phyloP scores from a whole-genome alignment of 257 asterid genomes.

The Primulina eburnea region DNA sequence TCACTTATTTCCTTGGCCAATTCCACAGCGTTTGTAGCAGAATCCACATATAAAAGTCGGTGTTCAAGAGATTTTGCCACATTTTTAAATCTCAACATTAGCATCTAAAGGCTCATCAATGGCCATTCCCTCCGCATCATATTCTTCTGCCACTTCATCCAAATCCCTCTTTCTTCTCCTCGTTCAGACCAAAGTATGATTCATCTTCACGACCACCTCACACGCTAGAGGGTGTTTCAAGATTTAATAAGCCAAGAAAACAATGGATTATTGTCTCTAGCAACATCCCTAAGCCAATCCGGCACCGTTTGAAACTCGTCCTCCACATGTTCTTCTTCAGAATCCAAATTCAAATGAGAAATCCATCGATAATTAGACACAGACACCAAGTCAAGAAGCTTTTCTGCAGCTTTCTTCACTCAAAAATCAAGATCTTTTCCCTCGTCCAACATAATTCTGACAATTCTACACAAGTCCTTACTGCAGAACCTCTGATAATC shows the following conservation, averaged over 20 bases:
- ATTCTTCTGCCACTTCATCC: constrained; percentile 43
- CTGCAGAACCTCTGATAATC: constrained; percentile 49
- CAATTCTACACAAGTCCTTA: constrained; percentile 37
- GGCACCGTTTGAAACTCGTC: constrained; percentile 50
- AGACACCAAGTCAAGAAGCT: constrained; percentile 58
- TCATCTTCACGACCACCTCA: constrained; percentile 34
- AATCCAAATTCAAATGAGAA: constrained; percentile 55
- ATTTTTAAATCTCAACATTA: no score
- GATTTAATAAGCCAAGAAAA: constrained; percentile 57
- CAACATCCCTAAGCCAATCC: constrained; percentile 52
- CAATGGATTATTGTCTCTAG: constrained; percentile 32
- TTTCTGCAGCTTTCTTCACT: constrained; percentile 71
- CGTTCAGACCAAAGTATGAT: constrained; percentile 26
- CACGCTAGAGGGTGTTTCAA: constrained; percentile 25
- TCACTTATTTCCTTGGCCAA: no score
- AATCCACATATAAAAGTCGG: no score
- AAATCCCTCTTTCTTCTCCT: constrained; percentile 22
- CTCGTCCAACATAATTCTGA: no score
- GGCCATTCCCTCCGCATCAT: constrained; percentile 23
- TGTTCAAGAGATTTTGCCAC: no score
- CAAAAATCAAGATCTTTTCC: constrained; percentile 38
- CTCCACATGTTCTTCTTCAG: constrained; percentile 50
- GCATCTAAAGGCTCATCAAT: constrained; percentile 18
- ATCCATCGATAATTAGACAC: constrained; percentile 51
- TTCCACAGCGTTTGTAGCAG: no score